Evolutionary conservation across 192 early-diverging fungal genomes (phyloP).

Genomic region (Coemansia biformis): DNA sequence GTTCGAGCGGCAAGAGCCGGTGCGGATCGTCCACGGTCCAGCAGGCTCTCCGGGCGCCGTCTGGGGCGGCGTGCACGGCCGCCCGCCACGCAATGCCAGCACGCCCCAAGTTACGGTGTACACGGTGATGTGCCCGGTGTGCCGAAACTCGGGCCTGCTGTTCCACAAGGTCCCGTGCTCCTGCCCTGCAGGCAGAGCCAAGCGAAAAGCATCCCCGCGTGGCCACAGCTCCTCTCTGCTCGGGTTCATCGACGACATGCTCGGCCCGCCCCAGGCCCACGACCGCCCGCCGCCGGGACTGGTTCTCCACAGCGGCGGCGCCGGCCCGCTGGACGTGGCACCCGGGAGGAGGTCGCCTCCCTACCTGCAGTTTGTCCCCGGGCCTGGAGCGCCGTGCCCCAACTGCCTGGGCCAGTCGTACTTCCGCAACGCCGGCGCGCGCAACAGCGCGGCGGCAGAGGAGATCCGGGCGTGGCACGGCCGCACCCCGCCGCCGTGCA

Average conservation of each 20-base stretch:
- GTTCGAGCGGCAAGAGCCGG: too few relatives aligned
- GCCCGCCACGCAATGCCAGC: too few relatives aligned
- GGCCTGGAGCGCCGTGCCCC: conserved; percentile 25
- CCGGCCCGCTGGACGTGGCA: not conserved
- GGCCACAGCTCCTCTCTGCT: conserved; percentile 21
- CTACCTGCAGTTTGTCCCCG: conserved; percentile 20
- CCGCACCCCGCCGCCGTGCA: conserved; percentile 24
- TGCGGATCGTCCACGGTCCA: too few relatives aligned
- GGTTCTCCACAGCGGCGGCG: not conserved
- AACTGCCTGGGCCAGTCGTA: conserved; percentile 35
- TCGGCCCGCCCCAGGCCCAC: not conserved
- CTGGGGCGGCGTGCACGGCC: too few relatives aligned
- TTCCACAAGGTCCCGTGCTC: conserved; percentile 14
- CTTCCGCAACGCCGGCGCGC: conserved; percentile 20
- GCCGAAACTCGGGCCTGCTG: conserved; percentile 30
- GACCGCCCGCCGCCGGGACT: not conserved
- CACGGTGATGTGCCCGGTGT: conserved; percentile 10
- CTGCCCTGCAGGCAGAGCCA: conserved; percentile 17
- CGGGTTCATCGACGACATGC: conserved; percentile 26
- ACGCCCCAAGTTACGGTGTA: too few relatives aligned
- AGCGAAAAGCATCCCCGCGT: conserved; percentile 8
- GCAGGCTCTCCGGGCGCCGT: too few relatives aligned
- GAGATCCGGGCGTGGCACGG: conserved; percentile 22
- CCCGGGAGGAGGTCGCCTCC: not conserved
- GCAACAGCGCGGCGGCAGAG: not conserved